Evolutionary conservation across 1,139 yeast genomes (phyloP).

Genomic region (Candida neerlandica): DNA sequence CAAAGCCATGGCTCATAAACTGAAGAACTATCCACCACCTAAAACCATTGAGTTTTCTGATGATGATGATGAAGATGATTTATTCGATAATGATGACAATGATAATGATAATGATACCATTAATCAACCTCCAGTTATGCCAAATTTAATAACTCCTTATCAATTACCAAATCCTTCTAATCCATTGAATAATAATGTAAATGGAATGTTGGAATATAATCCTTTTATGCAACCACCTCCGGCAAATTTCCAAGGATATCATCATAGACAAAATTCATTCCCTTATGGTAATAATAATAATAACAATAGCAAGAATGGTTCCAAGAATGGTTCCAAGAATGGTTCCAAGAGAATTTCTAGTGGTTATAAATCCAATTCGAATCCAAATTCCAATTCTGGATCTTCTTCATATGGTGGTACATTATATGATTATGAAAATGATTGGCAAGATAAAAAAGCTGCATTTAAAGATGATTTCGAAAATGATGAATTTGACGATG

Average conservation of each 20-base stretch:
- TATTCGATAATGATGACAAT: not conserved
- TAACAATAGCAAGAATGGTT: no score
- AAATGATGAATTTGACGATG: not conserved
- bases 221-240: not conserved
- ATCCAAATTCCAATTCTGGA: not conserved
- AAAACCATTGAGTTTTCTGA: not conserved
- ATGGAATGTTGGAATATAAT: not conserved
- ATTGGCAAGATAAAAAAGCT: not conserved
- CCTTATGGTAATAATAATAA: no score
- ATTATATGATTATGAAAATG: not conserved
- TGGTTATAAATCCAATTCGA: not conserved
- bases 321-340: no score
- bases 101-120: constrained; percentile 1
- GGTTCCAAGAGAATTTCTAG: no score
- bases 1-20: not conserved
- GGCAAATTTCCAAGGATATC: not conserved
- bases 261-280: not conserved
- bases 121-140: not conserved
- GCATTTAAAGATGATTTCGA: not conserved
- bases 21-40: not conserved
- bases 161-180: not conserved
- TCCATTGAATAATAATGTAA: not conserved
- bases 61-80: constrained; percentile 2
- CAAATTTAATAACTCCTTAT: not conserved
- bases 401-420: not conserved